phyloP scores from a whole-genome alignment of 331 rosid species.

The Arachis monticola region DNA sequence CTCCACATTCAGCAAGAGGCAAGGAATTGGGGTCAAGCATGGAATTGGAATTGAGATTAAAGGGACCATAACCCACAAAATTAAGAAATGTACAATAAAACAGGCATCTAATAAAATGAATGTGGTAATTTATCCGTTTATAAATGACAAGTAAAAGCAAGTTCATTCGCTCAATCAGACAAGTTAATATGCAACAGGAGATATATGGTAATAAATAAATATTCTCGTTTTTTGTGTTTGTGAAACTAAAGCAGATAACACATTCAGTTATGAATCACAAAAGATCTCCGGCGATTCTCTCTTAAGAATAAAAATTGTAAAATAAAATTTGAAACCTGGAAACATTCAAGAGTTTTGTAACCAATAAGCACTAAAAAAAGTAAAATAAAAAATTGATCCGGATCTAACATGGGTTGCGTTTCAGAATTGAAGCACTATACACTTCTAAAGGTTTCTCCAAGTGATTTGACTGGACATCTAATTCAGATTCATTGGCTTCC shows the following conservation, averaged over 20 bases:
- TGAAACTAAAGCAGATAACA: slow-evolving; percentile 31
- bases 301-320: neutral
- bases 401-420: slow-evolving; percentile 49
- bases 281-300: slow-evolving; percentile 9
- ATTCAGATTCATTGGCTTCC: slow-evolving; percentile 40
- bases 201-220: slow-evolving; percentile 25
- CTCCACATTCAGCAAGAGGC: no score
- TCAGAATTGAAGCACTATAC: slow-evolving; percentile 34
- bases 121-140: slow-evolving; percentile 10
- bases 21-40: no score
- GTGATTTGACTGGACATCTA: slow-evolving; percentile 44
- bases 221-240: slow-evolving; percentile 21
- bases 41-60: no score
- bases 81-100: slow-evolving; percentile 10
- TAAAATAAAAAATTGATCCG: slow-evolving; percentile 23
- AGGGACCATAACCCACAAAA: slow-evolving; percentile 1
- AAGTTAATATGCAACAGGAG: slow-evolving; percentile 31
- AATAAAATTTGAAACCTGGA: neutral
- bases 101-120: slow-evolving; percentile 16
- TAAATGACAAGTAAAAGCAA: slow-evolving; percentile 28
- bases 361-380: slow-evolving; percentile 34
- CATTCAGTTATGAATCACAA: slow-evolving; percentile 24
- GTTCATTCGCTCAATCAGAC: slow-evolving; percentile 26
- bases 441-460: slow-evolving; percentile 34
- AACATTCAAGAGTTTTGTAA: slow-evolving; percentile 27